phyloP scores from a whole-genome alignment of 306 rosid species.

The Amphicarpaea edgeworthii region DNA sequence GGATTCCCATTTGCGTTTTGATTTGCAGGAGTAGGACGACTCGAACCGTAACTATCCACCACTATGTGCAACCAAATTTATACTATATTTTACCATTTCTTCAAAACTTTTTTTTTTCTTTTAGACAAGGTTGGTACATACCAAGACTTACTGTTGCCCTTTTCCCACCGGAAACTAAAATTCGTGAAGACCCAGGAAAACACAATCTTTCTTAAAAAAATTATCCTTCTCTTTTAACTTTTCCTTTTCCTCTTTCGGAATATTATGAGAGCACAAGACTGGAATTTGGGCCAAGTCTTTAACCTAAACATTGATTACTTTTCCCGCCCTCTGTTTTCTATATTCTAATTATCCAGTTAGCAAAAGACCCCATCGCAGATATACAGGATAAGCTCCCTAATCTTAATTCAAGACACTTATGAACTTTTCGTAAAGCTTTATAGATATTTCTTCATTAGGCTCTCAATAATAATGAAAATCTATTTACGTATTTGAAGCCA shows the following conservation, averaged over 20 bases:
- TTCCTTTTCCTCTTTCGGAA: constrained; percentile 48
- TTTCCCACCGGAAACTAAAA: constrained; percentile 30
- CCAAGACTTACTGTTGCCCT: constrained; percentile 16
- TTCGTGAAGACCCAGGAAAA: constrained; percentile 61
- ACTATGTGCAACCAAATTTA: not conserved
- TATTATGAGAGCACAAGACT: constrained; percentile 18
- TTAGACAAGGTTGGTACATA: constrained; percentile 4
- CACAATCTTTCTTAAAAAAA: constrained; percentile 39
- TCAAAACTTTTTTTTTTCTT: not conserved
- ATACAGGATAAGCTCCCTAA: not conserved
- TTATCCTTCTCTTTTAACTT: constrained; percentile 15
- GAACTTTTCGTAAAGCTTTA: not conserved
- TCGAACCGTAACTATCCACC: not conserved
- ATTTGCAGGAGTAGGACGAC: not conserved
- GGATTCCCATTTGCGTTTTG: not conserved
- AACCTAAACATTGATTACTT: constrained; percentile 1
- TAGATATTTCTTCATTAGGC: not conserved
- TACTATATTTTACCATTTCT: not conserved
- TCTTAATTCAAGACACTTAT: not conserved
- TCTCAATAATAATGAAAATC: not conserved
- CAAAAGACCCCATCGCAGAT: not conserved
- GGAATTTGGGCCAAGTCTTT: not conserved
- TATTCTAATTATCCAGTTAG: not conserved
- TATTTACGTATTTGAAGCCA: not conserved
- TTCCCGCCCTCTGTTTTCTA: constrained; percentile 38